phyloP scores from a whole-genome alignment of 2,329 filamentous ascomycete genomes.

The Alternaria sp. region DNA sequence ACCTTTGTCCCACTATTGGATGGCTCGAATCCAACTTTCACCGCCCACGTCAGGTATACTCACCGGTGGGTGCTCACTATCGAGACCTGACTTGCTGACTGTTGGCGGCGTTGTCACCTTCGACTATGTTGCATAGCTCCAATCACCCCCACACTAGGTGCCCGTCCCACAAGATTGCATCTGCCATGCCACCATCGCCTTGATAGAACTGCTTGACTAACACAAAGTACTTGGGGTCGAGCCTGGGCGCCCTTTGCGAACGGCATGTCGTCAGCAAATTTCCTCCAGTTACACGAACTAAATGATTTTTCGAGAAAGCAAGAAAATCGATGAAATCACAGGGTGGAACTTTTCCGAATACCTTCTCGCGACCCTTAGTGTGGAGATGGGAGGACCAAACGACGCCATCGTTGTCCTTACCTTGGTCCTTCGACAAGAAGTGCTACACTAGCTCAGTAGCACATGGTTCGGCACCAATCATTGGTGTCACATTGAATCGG shows the following conservation, averaged over 20 bases:
- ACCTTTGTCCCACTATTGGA: constrained; percentile 25
- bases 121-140: constrained; percentile 2
- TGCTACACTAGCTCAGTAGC: neutral
- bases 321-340: constrained; percentile 3
- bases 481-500: constrained; percentile 10
- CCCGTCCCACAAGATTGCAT: constrained; percentile 3
- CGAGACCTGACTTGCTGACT: constrained; percentile 14
- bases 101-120: constrained; percentile 5
- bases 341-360: neutral
- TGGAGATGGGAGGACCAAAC: constrained; percentile 15
- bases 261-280: neutral
- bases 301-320: constrained; percentile 3
- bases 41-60: constrained; percentile 14
- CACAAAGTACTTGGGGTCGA: neutral
- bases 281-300: neutral
- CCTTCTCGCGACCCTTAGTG: constrained; percentile 2
- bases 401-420: neutral
- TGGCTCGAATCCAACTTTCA: constrained; percentile 15
- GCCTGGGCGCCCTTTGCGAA: neutral
- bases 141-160: constrained; percentile 16
- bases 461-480: neutral
- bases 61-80: constrained; percentile 13
- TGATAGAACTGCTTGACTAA: constrained; percentile 3
- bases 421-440: constrained; percentile 7
- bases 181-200: constrained; percentile 11